Evolutionary conservation across 352 stramenopile species (phyloP).

Genomic region (Phytophthora sp.): DNA sequence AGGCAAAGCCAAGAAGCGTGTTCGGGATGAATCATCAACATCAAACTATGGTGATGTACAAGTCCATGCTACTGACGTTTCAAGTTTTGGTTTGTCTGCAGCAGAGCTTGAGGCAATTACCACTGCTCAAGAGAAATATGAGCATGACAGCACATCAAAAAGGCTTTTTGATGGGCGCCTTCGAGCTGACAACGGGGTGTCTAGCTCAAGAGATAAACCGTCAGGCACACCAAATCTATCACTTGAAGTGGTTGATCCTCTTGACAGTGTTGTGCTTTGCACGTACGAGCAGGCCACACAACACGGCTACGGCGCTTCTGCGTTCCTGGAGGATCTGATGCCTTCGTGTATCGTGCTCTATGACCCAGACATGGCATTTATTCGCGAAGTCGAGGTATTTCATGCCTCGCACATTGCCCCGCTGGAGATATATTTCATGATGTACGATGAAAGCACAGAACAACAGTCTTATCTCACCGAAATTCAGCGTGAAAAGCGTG

Average conservation of each 20-base stretch:
- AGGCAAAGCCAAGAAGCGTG: conserved; percentile 42
- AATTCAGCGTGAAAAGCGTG: conserved; percentile 95
- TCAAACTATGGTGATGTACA: conserved; percentile 33
- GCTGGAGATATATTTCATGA: conserved; percentile 95
- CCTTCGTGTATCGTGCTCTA: conserved; percentile 95
- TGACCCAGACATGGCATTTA: conserved; percentile 94
- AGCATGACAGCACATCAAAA: conserved; percentile 29
- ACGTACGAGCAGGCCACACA: conserved; percentile 82
- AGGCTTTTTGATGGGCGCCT: conserved; percentile 23
- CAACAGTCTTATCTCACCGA: conserved; percentile 95
- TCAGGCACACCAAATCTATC: conserved; percentile 44
- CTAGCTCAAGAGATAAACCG: conserved; percentile 1
- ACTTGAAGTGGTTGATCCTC: conserved; percentile 54
- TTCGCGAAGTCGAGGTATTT: conserved; percentile 96
- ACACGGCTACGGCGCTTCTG: conserved; percentile 58
- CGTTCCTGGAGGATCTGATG: conserved; percentile 90
- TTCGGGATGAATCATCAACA: conserved; percentile 22
- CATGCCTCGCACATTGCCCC: conserved; percentile 58
- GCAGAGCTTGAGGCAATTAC: conserved; percentile 69
- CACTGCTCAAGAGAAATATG: conserved; percentile 27
- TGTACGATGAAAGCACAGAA: conserved; percentile 96
- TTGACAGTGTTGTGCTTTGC: conserved; percentile 69
- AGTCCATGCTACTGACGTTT: conserved; percentile 47
- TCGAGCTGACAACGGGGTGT: conserved; percentile 4
- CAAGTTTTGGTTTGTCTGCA: conserved; percentile 75